Base-by-base conservation (phyloP, 371 early-diverging fungal genomes). In the Mortierella sp. region DNA sequence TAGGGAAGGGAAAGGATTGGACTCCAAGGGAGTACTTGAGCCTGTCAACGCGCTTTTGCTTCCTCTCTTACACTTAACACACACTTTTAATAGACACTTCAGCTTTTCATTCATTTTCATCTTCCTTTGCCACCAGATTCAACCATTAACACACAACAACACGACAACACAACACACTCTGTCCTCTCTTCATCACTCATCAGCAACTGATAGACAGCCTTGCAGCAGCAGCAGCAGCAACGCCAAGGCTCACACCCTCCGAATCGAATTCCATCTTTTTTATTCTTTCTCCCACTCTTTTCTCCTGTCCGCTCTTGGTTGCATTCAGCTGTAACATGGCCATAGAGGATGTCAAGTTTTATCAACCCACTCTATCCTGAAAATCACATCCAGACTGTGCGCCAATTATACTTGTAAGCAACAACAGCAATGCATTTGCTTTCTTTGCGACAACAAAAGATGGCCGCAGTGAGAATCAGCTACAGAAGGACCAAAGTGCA, bases 261-360 rank as follows among this genome's bases (percentile, higher is more conserved):
- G 54, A 50, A n/a, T 73, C 34, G 38, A 55, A 28, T 68, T 47
- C 28, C 47, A 21, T 60, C 63, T 68, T 11, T 45, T 38, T 47
- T 52, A 11, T 24, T 54, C 65, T 28, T 38, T 24, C 50, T 47
- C 48, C 31, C 47, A 26, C 13, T 34, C 24, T 8, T 38, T 19
- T 55, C 16, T n/a, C 11, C 58, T 45, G 48, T 47, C 19, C 58
- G n/a, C 34, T 65, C 44, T 42, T 71, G 54, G 74, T 48, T 60
- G 63, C 78, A 77, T 70, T 44, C 57, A 54, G 74, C 76, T 77
- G 72, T 84, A 84, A 78, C 84, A 84, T 84, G 84, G 84, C 84
- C 80, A 84, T 74, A 84, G 84, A 84, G 84, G 84, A 84, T 84
- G 84, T 84, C 84, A 74, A 84, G 81, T 84, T 80, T 78, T 72